Evolutionary conservation across 306 rosid species (phyloP).

Genomic region (Casuarina cunninghamiana): DNA sequence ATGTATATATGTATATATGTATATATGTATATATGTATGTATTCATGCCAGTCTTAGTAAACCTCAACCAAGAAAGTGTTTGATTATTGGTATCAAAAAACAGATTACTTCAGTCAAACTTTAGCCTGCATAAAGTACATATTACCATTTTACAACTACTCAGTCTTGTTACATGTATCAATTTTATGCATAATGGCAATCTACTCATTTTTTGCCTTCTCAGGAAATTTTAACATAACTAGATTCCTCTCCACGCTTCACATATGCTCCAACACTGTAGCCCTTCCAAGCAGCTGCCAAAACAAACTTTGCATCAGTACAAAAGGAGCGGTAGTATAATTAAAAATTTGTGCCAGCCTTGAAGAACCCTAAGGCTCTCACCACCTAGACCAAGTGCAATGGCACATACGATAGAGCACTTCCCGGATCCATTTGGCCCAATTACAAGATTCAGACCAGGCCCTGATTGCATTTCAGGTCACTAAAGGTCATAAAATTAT

Average conservation of each 20-base stretch:
- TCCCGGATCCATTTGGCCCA: constrained; percentile 97
- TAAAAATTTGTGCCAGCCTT: background rate
- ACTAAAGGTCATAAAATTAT: constrained; percentile 87
- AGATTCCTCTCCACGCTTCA: constrained; percentile 88
- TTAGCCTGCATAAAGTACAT: background rate
- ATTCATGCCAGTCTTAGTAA: constrained; percentile 3
- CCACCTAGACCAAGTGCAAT: constrained; percentile 97
- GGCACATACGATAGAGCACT: constrained; percentile 96
- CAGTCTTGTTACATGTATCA: constrained; percentile 75
- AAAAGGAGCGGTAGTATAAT: constrained; percentile 9
- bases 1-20: too few species aligned
- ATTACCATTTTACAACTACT: constrained; percentile 79
- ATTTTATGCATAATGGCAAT: constrained; percentile 66
- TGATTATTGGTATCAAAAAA: constrained; percentile 7
- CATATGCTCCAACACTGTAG: constrained; percentile 73
- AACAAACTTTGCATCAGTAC: constrained; percentile 25
- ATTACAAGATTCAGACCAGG: constrained; percentile 89
- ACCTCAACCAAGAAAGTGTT: constrained; percentile 21
- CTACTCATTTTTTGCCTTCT: constrained; percentile 64
- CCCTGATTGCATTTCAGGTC: constrained; percentile 75
- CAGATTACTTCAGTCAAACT: constrained; percentile 6
- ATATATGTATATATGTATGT: background rate
- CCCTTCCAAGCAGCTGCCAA: constrained; percentile 84
- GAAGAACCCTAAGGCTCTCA: constrained; percentile 84
- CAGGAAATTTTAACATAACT: constrained; percentile 69